Evolutionary conservation across 768 basidiomycete genomes (phyloP).

Genomic region (Termitomyces titanicus): DNA sequence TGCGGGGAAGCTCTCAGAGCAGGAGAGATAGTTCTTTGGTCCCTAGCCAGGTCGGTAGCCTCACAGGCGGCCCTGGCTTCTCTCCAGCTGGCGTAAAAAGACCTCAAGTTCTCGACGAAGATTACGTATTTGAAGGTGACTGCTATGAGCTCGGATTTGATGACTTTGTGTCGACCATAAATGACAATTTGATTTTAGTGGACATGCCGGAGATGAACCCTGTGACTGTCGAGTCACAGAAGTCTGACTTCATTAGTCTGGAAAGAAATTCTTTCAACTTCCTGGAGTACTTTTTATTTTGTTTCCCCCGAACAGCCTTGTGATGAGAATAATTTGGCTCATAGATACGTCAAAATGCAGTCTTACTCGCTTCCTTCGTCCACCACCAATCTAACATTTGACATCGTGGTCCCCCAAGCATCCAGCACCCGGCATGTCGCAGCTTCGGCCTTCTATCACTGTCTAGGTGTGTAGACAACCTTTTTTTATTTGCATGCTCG

Average conservation of each 20-base stretch:
- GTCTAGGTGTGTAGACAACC: conserved; percentile 53
- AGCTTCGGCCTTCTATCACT: conserved; percentile 81
- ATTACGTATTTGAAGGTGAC: conserved; percentile 65
- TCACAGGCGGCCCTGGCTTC: conserved; percentile 35
- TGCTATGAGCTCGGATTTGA: neutral
- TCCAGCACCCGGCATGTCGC: conserved; percentile 77
- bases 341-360: conserved; percentile 79
- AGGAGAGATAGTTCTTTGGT: conserved; percentile 55
- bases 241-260: conserved; percentile 54
- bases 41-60: conserved; percentile 43
- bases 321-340: neutral
- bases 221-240: conserved; percentile 41
- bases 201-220: conserved; percentile 19
- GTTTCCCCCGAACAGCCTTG: too few species aligned
- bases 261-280: conserved; percentile 81
- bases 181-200: conserved; percentile 4
- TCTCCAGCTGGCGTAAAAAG: conserved; percentile 51
- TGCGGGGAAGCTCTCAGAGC: conserved; percentile 54
- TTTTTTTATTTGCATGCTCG: neutral
- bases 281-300: conserved; percentile 53
- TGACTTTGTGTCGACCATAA: neutral
- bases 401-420: conserved; percentile 58
- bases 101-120: conserved; percentile 49
- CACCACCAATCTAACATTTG: conserved; percentile 50
- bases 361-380: conserved; percentile 51